A percentile compares a stretch with the other conserved stretches of the same genome.
Conservation (phyloP, 1,284 basidiomycete species). For the Pisolithus thermaeus region DNA sequence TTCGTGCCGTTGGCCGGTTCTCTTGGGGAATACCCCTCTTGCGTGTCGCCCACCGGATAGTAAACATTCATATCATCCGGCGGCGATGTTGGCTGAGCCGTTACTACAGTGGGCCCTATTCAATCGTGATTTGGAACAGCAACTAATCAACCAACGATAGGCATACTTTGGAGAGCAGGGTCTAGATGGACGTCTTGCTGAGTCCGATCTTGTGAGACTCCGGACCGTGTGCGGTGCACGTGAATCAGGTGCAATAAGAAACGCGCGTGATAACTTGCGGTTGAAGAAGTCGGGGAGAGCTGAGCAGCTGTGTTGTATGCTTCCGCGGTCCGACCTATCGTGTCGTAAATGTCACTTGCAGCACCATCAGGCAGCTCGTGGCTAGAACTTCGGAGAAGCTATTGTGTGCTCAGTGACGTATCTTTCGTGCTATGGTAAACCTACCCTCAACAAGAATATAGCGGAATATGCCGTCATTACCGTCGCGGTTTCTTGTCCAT, state of each 20-base stretch:
- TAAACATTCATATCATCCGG: slow-evolving; percentile 10
- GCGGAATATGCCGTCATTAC: slow-evolving; percentile 82
- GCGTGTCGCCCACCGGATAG: slow-evolving; percentile 15
- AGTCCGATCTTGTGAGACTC: slow-evolving; percentile 31
- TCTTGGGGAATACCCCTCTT: slow-evolving; percentile 15
- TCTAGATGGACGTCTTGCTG: slow-evolving; percentile 38
- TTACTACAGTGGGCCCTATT: slow-evolving; percentile 19
- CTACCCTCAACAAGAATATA: slow-evolving; percentile 67
- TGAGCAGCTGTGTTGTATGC: slow-evolving; percentile 67
- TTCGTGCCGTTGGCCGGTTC: slow-evolving; percentile 9
- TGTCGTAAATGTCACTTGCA: slow-evolving; percentile 53
- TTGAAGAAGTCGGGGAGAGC: slow-evolving; percentile 52
- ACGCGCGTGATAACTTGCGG: slow-evolving; percentile 65
- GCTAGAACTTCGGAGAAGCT: slow-evolving; percentile 63
- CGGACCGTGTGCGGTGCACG: slow-evolving; percentile 46
- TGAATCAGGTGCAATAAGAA: slow-evolving; percentile 69
- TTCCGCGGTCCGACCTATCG: slow-evolving; percentile 64
- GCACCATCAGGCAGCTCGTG: slow-evolving; percentile 54
- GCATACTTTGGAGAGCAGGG: slow-evolving; percentile 43
- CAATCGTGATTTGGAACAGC: slow-evolving; percentile 6
- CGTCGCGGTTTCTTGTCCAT: slow-evolving; percentile 74
- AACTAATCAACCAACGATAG: not conserved
- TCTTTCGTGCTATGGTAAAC: slow-evolving; percentile 10
- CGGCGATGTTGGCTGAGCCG: slow-evolving; percentile 22
- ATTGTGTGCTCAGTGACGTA: slow-evolving; percentile 8